phyloP scores from a whole-genome alignment of 768 basidiomycete genomes.

The Amanita molliuscula region DNA sequence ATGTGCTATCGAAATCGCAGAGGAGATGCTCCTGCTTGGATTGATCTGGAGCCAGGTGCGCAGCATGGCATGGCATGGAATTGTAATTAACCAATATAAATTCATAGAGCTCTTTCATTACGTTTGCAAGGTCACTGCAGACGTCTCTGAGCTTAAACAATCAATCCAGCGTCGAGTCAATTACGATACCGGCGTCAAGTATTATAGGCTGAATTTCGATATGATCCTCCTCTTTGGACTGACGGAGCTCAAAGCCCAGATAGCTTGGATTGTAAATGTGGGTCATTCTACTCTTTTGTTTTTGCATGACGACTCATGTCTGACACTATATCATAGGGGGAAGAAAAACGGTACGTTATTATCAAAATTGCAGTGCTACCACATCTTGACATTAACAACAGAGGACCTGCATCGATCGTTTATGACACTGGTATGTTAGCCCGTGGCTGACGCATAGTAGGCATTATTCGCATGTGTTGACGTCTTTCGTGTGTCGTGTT shows the following conservation, averaged over 20 bases:
- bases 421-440: no score
- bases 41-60: conserved; percentile 14
- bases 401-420: conserved; percentile 4
- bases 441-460: no score
- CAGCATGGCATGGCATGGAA: neutral
- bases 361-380: neutral
- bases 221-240: conserved; percentile 32
- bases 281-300: conserved; percentile 1
- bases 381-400: neutral
- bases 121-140: conserved; percentile 14
- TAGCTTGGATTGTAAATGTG: conserved; percentile 33
- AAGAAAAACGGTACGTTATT: conserved; percentile 11
- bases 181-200: conserved; percentile 7
- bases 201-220: conserved; percentile 21
- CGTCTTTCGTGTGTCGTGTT: no score
- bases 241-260: conserved; percentile 36
- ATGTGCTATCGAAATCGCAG: conserved; percentile 14
- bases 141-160: conserved; percentile 10
- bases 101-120: conserved; percentile 11
- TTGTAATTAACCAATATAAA: neutral
- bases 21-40: conserved; percentile 11
- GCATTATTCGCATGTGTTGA: no score
- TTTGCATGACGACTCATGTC: neutral
- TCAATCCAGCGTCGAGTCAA: conserved; percentile 1
- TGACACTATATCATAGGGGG: conserved; percentile 8